These are phyloP conservation scores for Canariomyces notabilis DNA, from an alignment of 2,329 filamentous ascomycete genomes.

Conservation along the genomic window DNA sequence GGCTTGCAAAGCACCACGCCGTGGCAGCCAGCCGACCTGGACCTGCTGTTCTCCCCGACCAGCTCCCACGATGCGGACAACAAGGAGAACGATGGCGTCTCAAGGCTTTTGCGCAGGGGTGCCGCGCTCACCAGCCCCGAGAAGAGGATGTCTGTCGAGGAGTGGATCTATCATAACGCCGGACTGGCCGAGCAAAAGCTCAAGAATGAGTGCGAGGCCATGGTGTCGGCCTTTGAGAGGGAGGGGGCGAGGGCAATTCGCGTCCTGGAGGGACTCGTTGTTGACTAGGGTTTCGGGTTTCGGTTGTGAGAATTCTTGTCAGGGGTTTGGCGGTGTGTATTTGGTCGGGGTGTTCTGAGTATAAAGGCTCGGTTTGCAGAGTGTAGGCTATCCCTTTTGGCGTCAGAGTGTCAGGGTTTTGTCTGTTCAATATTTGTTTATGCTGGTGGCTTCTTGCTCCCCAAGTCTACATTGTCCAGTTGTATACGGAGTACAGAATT, in stretches of 20 bases:
- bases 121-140: conserved; percentile 67
- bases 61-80: conserved; percentile 22
- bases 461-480: no score
- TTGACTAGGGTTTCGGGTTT: no score
- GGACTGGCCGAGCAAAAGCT: conserved; percentile 73
- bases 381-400: no score
- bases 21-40: conserved; percentile 74
- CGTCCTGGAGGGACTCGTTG: conserved; percentile 67
- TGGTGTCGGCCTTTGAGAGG: conserved; percentile 77
- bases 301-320: no score
- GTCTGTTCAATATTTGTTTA: no score
- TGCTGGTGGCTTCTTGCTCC: no score
- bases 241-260: conserved; percentile 76
- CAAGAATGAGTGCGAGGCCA: conserved; percentile 72
- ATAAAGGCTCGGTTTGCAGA: no score
- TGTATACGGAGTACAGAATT: no score
- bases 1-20: conserved; percentile 53
- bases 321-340: no score
- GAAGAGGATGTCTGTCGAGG: conserved; percentile 85
- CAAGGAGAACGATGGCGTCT: conserved; percentile 49
- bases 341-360: no score
- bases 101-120: conserved; percentile 48
- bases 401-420: no score
- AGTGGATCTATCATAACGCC: conserved; percentile 86
- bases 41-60: conserved; percentile 59